phyloP scores from a whole-genome alignment of 768 basidiomycete genomes.

The Trametes coccinea region DNA sequence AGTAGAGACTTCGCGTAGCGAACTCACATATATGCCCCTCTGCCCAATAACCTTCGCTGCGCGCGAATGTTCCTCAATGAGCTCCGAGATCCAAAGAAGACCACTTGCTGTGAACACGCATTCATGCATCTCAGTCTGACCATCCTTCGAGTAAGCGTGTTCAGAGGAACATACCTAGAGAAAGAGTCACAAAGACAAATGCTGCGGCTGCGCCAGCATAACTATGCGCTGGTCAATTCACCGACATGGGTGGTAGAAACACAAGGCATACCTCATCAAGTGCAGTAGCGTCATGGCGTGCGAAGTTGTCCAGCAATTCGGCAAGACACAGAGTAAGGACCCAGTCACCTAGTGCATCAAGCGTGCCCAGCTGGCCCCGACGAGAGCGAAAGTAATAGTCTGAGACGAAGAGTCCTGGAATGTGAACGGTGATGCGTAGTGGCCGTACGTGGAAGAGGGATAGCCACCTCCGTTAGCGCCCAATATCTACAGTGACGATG shows the following conservation, averaged over 20 bases:
- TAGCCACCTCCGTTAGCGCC: neutral
- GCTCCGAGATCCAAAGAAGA: slow-evolving; percentile 87
- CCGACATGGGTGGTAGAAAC: neutral
- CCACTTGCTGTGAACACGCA: slow-evolving; percentile 68
- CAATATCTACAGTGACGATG: neutral
- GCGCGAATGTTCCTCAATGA: slow-evolving; percentile 92
- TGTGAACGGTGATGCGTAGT: too few relatives aligned
- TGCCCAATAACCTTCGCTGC: slow-evolving; percentile 82
- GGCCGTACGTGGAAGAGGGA: neutral
- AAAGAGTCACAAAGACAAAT: slow-evolving; percentile 89
- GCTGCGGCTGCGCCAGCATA: slow-evolving; percentile 77
- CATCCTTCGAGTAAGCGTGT: neutral
- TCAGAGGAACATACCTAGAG: slow-evolving; percentile 61
- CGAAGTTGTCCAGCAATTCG: slow-evolving; percentile 12
- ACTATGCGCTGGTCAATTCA: slow-evolving; percentile 36
- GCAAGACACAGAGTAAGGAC: neutral
- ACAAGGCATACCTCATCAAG: slow-evolving; percentile 17
- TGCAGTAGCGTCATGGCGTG: slow-evolving; percentile 22
- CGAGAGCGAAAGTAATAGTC: too few relatives aligned
- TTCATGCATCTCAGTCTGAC: neutral
- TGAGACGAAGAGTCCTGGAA: too few relatives aligned
- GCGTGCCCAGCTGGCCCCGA: neutral
- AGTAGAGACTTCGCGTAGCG: neutral
- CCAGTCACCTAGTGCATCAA: too few relatives aligned
- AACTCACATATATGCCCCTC: slow-evolving; percentile 82